phyloP scores from a whole-genome alignment of 495 filamentous ascomycete genomes.

The Astrocystis sublimbata region DNA sequence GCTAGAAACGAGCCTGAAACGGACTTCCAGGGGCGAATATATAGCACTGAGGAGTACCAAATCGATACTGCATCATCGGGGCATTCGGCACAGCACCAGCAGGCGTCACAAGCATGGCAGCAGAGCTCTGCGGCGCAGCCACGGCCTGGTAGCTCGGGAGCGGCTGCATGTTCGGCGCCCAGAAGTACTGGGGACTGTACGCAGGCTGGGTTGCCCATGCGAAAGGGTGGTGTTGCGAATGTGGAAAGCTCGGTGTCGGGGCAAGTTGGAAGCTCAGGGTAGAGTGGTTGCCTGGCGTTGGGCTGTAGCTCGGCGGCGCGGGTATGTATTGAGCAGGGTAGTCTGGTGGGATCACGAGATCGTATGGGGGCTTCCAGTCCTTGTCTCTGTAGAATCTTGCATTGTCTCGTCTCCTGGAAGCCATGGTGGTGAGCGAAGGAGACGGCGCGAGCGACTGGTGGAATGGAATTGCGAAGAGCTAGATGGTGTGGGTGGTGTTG shows the following conservation, averaged over 20 bases:
- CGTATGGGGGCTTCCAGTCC: slow-evolving; percentile 2
- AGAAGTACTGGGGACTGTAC: not conserved
- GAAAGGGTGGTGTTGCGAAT: not conserved
- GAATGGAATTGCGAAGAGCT: too few relatives aligned
- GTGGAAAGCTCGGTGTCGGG: not conserved
- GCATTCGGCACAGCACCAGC: not conserved
- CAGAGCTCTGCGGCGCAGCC: not conserved
- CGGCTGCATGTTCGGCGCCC: not conserved
- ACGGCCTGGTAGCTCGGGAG: not conserved
- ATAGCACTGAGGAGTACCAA: not conserved
- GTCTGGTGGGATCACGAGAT: not conserved
- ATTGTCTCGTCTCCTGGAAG: not conserved
- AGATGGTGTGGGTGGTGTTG: not conserved
- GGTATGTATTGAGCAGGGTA: not conserved
- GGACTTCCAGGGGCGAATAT: not conserved
- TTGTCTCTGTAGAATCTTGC: not conserved
- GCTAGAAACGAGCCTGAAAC: too few relatives aligned
- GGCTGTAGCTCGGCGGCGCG: not conserved
- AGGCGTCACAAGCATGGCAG: not conserved
- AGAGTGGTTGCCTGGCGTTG: not conserved
- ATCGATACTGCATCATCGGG: not conserved
- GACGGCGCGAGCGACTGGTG: too few relatives aligned
- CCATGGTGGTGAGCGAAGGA: not conserved
- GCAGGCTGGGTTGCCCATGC: not conserved
- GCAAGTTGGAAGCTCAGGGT: not conserved